Evolutionary conservation across 164 flowering plant genomes (phyloP), one percentile per base, ranked within the genome.

Genomic region (Echeveria elegans): DNA sequence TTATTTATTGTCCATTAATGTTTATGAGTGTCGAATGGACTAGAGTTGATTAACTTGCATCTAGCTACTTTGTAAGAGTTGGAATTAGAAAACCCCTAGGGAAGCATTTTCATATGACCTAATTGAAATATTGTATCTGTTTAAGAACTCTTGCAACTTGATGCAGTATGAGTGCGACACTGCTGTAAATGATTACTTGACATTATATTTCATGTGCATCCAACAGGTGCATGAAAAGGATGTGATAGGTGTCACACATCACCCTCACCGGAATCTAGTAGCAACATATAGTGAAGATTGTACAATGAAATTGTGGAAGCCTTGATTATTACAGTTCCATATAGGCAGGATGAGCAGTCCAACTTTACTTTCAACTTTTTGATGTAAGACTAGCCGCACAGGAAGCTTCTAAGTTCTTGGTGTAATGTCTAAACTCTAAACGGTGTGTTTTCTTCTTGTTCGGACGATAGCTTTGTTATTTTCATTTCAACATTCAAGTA

Each of bases 151-250:
- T 18, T 26, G 61, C 31, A 2, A 9, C 30, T 8, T 56, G 31
- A 15, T 26, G 18, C 26, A 26, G 26, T 21, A 56, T 56, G 34
- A n/a, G n/a, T n/a, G n/a, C n/a, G n/a, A 26, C 28, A n/a, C 6
- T 50, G 56, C 18, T 29, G 16, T 23, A 23, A 24, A 15, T 48
- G 53, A 23, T 23, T 53, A 53, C 30, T 43, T 45, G 21, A 23
- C 30, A 38, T n/a, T 41, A 21, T 26, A 45, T 7, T 41, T 41
- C 68, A 28, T 14, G 36, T 29, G 29, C 29, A 14, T 24, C 36
- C 21, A 10, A 53, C 82, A 92, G 98, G 96, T 88, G 37, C 99
- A 94, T 74, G 97, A 91, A 67, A 94, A 91, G 79, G 96, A 88
- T 74, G 96, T 87, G 47, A 89, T 94, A 19, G 99, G 97, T 31